Conservation (phyloP, 495 filamentous ascomycete species). For the Sphaerosporella brunnea region DNA sequence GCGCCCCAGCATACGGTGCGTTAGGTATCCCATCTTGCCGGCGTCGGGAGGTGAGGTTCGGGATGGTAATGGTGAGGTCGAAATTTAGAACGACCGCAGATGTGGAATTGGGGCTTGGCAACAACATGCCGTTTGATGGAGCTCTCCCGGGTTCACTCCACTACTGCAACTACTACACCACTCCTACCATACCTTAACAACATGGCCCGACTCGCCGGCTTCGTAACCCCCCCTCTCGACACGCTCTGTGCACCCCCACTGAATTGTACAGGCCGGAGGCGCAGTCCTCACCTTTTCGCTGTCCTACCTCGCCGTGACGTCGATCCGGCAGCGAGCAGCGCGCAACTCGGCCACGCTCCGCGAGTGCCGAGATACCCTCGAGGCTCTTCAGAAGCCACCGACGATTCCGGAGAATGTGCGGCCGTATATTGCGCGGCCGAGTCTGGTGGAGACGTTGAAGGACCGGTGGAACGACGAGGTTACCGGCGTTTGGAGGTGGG, state of each 20-base stretch:
- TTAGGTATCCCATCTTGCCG: conserved; percentile 54
- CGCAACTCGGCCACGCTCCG: conserved; percentile 54
- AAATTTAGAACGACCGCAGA: too few relatives aligned
- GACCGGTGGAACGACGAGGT: conserved; percentile 67
- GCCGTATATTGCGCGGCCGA: conserved; percentile 31
- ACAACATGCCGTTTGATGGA: too few relatives aligned
- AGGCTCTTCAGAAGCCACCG: conserved; percentile 33
- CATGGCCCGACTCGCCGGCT: conserved; percentile 69
- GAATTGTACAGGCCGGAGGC: conserved; percentile 46
- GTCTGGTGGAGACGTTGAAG: conserved; percentile 48
- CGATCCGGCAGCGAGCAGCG: conserved; percentile 54
- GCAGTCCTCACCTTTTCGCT: conserved; percentile 66
- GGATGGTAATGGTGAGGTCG: not conserved
- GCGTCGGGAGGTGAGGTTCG: not conserved
- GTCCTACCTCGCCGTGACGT: conserved; percentile 60
- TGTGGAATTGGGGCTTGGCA: too few relatives aligned
- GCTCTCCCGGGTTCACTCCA: too few relatives aligned
- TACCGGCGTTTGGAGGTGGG: conserved; percentile 46
- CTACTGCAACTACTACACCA: too few relatives aligned
- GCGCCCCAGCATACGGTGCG: conserved; percentile 75
- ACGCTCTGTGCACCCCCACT: conserved; percentile 15
- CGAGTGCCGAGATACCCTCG: conserved; percentile 45
- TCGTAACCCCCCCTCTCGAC: conserved; percentile 39
- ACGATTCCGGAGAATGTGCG: conserved; percentile 25
- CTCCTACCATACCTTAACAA: too few relatives aligned